Base-by-base conservation (phyloP, 371 early-diverging fungal genomes). In the Syncephalastrum sp. region DNA sequence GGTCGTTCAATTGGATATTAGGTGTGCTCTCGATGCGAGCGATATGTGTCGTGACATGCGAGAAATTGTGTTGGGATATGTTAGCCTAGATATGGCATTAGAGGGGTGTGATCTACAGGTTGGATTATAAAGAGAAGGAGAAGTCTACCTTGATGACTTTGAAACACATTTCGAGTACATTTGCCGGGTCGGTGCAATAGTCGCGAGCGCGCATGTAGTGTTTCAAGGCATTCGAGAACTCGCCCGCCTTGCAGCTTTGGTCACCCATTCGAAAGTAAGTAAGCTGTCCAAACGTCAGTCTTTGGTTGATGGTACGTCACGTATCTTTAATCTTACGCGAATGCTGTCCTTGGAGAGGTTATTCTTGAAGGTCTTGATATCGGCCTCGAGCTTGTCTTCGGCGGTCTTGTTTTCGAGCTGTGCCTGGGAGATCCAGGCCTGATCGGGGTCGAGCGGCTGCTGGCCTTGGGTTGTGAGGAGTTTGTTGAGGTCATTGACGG, bases 331-430 rank as follows among this genome's bases (percentile, higher is more conserved):
- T 15, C 81, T 51, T 77, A 91, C 93, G 61, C 94, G 69, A 43
- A 92, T 91, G 61, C 84, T 84, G 70, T 94, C 94, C 69, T 91
- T 94, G 59, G 86, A 82, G 47, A 84, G 61, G 55, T 86, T 90
- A 42, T 66, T 74, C 57, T 89, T 88, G 67, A 88, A 90, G 42
- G 62, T 77, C 66, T 86, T 90, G 41, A 94, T 69, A 61, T 91
- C 90, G 13, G 67, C 65, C 49, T 94, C 92, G 42, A 94, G 70
- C 59, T 69, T 71, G 13, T 91, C 91, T 6, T 77, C 57, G 41
- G 67, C 69, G 15, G 63, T 54, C 48, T 85, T 80, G 17, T 67
- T 79, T 27, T 55, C 57, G 23, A 65, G 67, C 19, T 65, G 61
- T n/a, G 88, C 81, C 10, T 58, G 60, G 12, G 79, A 81, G 12